phyloP scores from a whole-genome alignment of 345 rosid genomes.

The Odontarrhena argentea region DNA sequence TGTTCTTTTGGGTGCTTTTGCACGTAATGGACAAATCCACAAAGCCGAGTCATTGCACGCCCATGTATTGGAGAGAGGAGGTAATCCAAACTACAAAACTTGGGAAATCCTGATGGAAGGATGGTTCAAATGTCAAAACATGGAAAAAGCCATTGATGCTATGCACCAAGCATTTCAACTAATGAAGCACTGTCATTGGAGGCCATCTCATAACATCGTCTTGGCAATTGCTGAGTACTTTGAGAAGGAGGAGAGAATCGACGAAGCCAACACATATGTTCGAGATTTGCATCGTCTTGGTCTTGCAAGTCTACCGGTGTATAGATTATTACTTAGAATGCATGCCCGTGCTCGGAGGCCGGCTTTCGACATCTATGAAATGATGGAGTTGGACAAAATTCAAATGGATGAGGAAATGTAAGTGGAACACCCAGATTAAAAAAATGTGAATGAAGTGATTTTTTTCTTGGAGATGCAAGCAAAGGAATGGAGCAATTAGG shows the following conservation, averaged over 20 bases:
- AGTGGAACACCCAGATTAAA: background rate
- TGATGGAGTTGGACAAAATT: conserved; percentile 59
- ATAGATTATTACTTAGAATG: conserved; percentile 55
- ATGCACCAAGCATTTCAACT: conserved; percentile 50
- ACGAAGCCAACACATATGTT: conserved; percentile 51
- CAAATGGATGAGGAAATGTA: conserved; percentile 40
- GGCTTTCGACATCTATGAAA: conserved; percentile 46
- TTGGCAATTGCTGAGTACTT: conserved; percentile 53
- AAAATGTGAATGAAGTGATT: background rate
- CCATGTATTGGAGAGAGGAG: conserved; percentile 54
- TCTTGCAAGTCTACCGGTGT: conserved; percentile 51
- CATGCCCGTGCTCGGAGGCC: conserved; percentile 45
- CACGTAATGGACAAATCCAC: conserved; percentile 43
- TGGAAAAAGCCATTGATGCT: conserved; percentile 61
- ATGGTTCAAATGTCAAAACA: conserved; percentile 50
- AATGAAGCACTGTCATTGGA: conserved; percentile 59
- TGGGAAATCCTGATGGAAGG: conserved; percentile 79
- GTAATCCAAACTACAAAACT: conserved; percentile 69
- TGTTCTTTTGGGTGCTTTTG: conserved; percentile 61
- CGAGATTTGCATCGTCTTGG: conserved; percentile 49
- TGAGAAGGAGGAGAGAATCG: conserved; percentile 51
- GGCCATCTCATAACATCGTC: conserved; percentile 48
- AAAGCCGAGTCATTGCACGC: conserved; percentile 54
- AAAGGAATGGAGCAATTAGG: too few species aligned
- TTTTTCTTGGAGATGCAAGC: too few species aligned